Base-by-base conservation (phyloP, 176 grass and related monocot species). In the Oryza glumipatula region DNA sequence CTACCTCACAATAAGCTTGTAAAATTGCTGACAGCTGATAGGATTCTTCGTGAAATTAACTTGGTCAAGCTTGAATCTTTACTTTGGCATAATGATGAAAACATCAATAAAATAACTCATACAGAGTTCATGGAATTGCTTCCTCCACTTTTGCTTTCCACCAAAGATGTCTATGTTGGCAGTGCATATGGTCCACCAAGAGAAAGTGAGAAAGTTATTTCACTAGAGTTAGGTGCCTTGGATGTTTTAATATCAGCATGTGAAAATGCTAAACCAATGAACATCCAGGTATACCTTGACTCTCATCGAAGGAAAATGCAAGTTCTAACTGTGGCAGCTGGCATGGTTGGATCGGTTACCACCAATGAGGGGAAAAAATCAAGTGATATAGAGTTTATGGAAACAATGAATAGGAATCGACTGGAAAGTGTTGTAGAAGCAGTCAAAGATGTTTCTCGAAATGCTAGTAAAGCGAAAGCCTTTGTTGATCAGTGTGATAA, bases 231-330 rank as follows among this genome's bases (percentile, higher is more conserved):
- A 85, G 82, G 89, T 70, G 93, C 95, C 39, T 81, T 98, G 85
- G 87, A 98, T 92, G 85, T 93, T 70, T 90, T 98, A 80, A 90
- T 98, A 84, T 93, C 89, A 77, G 91, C 93, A 82, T 98, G 93
- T 83, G 93, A 95, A 88, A 98, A 92, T 64, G 87, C 83, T 79
- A 92, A 95, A 84, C 81, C 87, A 79, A 88, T 95, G 86, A 91
- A 95, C 54, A 88, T 95, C 76, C 65, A 87, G 81, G 68, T 95
- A 58, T 98, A 98, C 90, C 86, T 98, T 78, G 89, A 98, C 74
- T 98, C 93, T 74, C 87, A 86, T 60, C 77, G 90, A 76, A 89
- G 95, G 61, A 98, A 93, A 76, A 84, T 98, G 81, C 95, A 98
- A 86, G 72, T 95, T 76, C 83, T 93, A 58, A 88, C 85, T 79